These are phyloP conservation scores for Apophysomyces elegans DNA, from an alignment of 371 early-diverging fungal genomes.

Conservation along the genomic window DNA sequence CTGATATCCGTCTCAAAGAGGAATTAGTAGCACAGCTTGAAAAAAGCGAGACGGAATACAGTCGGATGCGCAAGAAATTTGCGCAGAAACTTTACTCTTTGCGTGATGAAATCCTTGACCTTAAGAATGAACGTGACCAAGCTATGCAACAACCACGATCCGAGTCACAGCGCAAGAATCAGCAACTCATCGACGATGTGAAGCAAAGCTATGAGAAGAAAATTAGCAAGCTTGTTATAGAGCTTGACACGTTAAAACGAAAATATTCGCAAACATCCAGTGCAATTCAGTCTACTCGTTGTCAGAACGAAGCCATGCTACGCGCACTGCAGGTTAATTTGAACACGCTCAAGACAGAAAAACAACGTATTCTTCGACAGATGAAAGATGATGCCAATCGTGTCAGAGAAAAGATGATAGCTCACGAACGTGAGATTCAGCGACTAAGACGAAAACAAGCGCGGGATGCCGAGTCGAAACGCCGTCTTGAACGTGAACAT, in stretches of 20 bases:
- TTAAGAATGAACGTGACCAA: constrained; percentile 65
- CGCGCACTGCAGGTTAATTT: constrained; percentile 56
- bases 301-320: constrained; percentile 55
- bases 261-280: constrained; percentile 62
- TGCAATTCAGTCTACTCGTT: constrained; percentile 56
- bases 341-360: constrained; percentile 73
- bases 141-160: constrained; percentile 42
- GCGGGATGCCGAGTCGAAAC: constrained; percentile 65
- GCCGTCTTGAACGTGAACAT: constrained; percentile 67
- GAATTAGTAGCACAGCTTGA: constrained; percentile 59
- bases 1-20: constrained; percentile 70
- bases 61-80: constrained; percentile 63
- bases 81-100: constrained; percentile 66
- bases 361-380: constrained; percentile 76
- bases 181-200: constrained; percentile 33
- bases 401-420: constrained; percentile 63
- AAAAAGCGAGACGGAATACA: constrained; percentile 57
- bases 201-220: constrained; percentile 67
- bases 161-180: constrained; percentile 23
- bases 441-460: constrained; percentile 68
- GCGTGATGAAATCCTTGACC: constrained; percentile 54
- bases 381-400: constrained; percentile 77
- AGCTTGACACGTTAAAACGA: constrained; percentile 64
- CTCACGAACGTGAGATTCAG: constrained; percentile 76
- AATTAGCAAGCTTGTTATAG: constrained; percentile 65